These are phyloP conservation scores for Stachybotrys chlorohalonatus DNA, from an alignment of 2,329 filamentous ascomycete genomes.

Conservation along the genomic window DNA sequence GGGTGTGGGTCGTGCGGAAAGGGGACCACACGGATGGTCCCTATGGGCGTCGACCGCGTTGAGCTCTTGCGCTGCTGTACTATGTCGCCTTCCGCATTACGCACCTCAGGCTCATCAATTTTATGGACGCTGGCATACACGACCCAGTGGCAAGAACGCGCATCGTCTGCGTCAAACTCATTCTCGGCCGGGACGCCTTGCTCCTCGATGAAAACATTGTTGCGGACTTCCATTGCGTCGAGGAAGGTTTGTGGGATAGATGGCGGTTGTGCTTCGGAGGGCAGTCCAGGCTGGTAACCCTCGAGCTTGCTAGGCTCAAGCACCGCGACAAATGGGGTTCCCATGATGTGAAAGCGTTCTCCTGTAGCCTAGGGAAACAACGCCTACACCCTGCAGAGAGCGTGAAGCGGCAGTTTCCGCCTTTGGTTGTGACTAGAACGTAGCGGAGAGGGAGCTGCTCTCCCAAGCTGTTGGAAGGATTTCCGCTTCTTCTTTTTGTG, in stretches of 20 bases:
- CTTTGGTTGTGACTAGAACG: too few relatives aligned
- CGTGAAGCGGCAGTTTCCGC: too few relatives aligned
- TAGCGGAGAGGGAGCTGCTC: too few relatives aligned
- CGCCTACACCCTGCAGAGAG: too few relatives aligned
- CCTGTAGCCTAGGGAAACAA: not conserved
- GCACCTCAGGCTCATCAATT: constrained; percentile 30
- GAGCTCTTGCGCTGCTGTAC: constrained; percentile 32
- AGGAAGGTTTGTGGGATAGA: constrained; percentile 46
- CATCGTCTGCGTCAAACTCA: constrained; percentile 76
- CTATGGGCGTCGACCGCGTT: constrained; percentile 46
- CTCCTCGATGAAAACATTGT: constrained; percentile 52
- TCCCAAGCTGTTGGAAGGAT: too few relatives aligned
- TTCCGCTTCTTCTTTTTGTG: too few relatives aligned
- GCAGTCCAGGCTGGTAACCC: constrained; percentile 31
- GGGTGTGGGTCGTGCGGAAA: constrained; percentile 66
- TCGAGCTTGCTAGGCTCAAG: constrained; percentile 41
- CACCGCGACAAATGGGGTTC: constrained; percentile 38
- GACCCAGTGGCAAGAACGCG: constrained; percentile 77
- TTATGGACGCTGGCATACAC: constrained; percentile 60
- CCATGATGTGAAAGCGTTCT: constrained; percentile 22
- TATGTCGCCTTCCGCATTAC: constrained; percentile 32
- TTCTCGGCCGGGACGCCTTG: constrained; percentile 51
- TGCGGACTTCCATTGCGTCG: constrained; percentile 54
- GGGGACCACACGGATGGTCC: constrained; percentile 71
- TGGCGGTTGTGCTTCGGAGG: constrained; percentile 32